phyloP scores from a whole-genome alignment of 2,329 filamentous ascomycete species.

The Fusarium keratoplasticum region DNA sequence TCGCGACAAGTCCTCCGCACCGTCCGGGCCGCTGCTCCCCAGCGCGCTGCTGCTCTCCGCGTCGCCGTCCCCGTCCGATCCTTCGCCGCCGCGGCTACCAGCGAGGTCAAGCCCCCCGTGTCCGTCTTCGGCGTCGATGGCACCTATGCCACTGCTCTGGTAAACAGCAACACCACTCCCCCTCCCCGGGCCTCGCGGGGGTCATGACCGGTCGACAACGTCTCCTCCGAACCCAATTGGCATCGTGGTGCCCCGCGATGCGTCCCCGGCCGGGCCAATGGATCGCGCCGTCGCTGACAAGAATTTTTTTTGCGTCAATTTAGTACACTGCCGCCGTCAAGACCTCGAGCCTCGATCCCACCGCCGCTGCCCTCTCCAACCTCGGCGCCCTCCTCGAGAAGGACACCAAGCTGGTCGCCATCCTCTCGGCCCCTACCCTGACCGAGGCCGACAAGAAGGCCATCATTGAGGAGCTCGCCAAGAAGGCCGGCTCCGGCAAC shows the following conservation, averaged over 20 bases:
- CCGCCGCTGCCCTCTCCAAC: slow-evolving; percentile 80
- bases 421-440: slow-evolving; percentile 87
- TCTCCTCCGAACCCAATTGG: slow-evolving; percentile 34
- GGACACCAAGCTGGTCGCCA: slow-evolving; percentile 81
- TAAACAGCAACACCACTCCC: slow-evolving; percentile 63
- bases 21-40: slow-evolving; percentile 68
- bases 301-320: slow-evolving; percentile 50
- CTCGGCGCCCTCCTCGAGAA: slow-evolving; percentile 80
- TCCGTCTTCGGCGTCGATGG: slow-evolving; percentile 96
- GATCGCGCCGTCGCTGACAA: slow-evolving; percentile 39
- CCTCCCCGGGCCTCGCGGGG: not conserved
- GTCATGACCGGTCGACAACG: not conserved
- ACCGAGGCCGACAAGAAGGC: slow-evolving; percentile 81
- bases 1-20: slow-evolving; percentile 70
- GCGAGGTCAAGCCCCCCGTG: slow-evolving; percentile 84
- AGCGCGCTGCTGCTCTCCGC: slow-evolving; percentile 60
- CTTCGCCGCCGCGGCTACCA: slow-evolving; percentile 79
- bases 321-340: slow-evolving; percentile 98
- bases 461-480: slow-evolving; percentile 89
- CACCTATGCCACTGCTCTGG: slow-evolving; percentile 98
- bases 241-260: slow-evolving; percentile 24
- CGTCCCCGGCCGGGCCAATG: slow-evolving; percentile 34
- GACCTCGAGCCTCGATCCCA: slow-evolving; percentile 84
- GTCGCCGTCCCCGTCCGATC: slow-evolving; percentile 71
- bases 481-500: slow-evolving; percentile 80